Evolutionary conservation across 176 grass and related monocot genomes (phyloP), one percentile per base, ranked within the genome.

Genomic region (Ensete glaucum): DNA sequence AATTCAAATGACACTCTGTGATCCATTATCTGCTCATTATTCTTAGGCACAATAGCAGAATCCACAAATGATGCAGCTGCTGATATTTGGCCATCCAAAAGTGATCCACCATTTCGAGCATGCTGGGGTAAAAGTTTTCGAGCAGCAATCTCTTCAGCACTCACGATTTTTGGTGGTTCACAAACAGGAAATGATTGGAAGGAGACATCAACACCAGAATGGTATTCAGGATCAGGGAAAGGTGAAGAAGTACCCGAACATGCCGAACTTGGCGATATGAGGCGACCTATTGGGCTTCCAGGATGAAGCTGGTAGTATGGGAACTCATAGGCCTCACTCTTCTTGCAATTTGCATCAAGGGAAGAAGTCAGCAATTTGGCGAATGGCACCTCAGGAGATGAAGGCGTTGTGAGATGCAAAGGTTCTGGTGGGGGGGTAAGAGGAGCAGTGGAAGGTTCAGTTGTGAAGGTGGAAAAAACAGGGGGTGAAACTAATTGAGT

Each of bases 311-410:
- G 88, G 56, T 93, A 87, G 3, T 82, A 87, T 19, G 84, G 87
- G 50, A 87, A 69, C 48, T 79, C 34, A 48, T 79, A 83, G 1
- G 74, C 72, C 79, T 89, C 90, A 25, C 71, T 68, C 69, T 89
- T 84, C 68, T 85, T 89, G 70, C 67, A 85, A 71, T 62, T 81
- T 77, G 84, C 84, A 64, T 71, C 71, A 62, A 71, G n/a, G 73
- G 83, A 77, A 1, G 95, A 99, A 67, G 88, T 91, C 74, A 99
- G 71, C 81, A 99, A 88, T 54, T 89, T 88, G 24, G 95, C 95
- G 81, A 94, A 99, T 73, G 95, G 95, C 6, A 99, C 95, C 84
- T 99, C 95, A 0, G 95, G 95, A 70, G 95, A 99, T 43, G 95
- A 93, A 86, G 95, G 95, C 63, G 90, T 99, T 52, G 95, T 99